phyloP scores from a whole-genome alignment of 1,284 basidiomycete species.

The Ceratobasidium sp. region DNA sequence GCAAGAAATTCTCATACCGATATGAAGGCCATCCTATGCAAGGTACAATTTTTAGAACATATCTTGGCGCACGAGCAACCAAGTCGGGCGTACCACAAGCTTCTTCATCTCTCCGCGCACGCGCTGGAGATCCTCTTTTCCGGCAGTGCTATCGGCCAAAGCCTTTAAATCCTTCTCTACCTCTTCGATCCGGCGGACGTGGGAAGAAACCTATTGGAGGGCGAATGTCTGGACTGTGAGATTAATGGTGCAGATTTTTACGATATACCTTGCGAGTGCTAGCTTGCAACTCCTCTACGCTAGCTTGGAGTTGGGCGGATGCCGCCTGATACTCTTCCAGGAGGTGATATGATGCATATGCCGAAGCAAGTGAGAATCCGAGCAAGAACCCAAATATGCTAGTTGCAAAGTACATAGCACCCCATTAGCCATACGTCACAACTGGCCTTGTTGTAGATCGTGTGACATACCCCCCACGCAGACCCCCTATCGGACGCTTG shows the following conservation, averaged over 20 bases:
- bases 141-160: constrained; percentile 72
- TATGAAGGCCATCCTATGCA: constrained; percentile 73
- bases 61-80: background rate
- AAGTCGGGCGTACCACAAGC: constrained; percentile 65
- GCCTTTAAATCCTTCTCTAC: constrained; percentile 91
- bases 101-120: constrained; percentile 87
- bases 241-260: background rate
- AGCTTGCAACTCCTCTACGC: constrained; percentile 86
- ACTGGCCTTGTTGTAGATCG: background rate
- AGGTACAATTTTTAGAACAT: background rate
- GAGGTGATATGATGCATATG: constrained; percentile 87
- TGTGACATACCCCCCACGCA: constrained; percentile 80
- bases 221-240: background rate
- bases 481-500: constrained; percentile 85
- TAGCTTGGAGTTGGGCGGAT: constrained; percentile 83
- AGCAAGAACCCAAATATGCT: constrained; percentile 91
- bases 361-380: constrained; percentile 83
- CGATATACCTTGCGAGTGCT: constrained; percentile 81
- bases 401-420: constrained; percentile 26
- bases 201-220: constrained; percentile 76
- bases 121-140: constrained; percentile 82
- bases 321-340: constrained; percentile 92
- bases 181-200: constrained; percentile 85
- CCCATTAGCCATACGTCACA: constrained; percentile 35
- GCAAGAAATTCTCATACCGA: constrained; percentile 66